Percentiles rank a stretch among this genome's conserved stretches.
phyloP scores from a whole-genome alignment of 1,139 yeast species.

The Blastobotrys indianensis region DNA sequence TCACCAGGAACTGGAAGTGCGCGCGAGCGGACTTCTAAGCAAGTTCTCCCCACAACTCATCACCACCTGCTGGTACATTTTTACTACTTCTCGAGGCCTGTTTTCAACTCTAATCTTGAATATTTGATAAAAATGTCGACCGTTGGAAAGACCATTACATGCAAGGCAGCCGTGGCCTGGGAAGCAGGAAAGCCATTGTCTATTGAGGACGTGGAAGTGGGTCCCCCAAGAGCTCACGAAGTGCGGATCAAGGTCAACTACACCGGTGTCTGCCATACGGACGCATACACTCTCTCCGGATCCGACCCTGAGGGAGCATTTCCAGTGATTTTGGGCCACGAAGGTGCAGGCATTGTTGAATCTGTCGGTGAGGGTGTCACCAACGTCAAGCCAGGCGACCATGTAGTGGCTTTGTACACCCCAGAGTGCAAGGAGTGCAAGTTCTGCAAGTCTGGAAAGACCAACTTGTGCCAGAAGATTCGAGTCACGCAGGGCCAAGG shows the following conservation, averaged over 20 bases:
- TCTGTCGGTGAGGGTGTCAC: constrained; percentile 90
- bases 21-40: too few relatives aligned
- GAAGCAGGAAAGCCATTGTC: constrained; percentile 77
- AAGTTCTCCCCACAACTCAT: too few relatives aligned
- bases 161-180: constrained; percentile 98
- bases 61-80: too few relatives aligned
- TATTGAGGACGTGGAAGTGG: constrained; percentile 83
- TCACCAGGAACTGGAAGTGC: too few relatives aligned
- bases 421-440: constrained; percentile 96
- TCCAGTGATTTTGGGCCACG: constrained; percentile 85
- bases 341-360: constrained; percentile 95
- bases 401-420: constrained; percentile 86
- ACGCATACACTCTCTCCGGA: constrained; percentile 93
- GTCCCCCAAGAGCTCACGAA: constrained; percentile 94
- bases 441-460: constrained; percentile 91
- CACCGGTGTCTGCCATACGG: constrained; percentile 98
- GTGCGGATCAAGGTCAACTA: constrained; percentile 82
- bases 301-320: constrained; percentile 94
- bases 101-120: background rate
- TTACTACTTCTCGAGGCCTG: background rate
- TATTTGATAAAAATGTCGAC: constrained; percentile 27
- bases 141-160: constrained; percentile 62
- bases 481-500: constrained; percentile 91
- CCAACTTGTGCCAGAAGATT: constrained; percentile 87
- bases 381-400: constrained; percentile 81